Evolutionary conservation across 257 asterid species (phyloP).

Genomic region (Linaria vulgaris): DNA sequence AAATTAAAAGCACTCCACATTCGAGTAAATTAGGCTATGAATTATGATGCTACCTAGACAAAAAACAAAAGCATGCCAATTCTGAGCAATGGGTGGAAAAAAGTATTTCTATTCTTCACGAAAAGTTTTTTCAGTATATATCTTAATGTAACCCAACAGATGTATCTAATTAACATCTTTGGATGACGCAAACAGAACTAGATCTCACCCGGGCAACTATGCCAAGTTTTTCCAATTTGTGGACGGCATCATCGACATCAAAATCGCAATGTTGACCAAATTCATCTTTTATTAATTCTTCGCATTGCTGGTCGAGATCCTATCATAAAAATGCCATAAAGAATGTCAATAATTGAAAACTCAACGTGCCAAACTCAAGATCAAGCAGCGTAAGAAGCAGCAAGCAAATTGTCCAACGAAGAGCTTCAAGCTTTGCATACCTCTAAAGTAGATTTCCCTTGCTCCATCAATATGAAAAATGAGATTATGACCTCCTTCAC

Average conservation of each 20-base stretch:
- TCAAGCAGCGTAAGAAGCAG: slow-evolving; percentile 18
- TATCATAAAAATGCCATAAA: slow-evolving; percentile 30
- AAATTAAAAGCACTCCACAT: not conserved
- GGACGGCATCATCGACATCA: slow-evolving; percentile 93
- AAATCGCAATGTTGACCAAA: slow-evolving; percentile 82
- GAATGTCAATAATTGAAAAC: slow-evolving; percentile 19
- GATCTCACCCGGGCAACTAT: slow-evolving; percentile 79
- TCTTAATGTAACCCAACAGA: not conserved
- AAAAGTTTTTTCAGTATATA: no score
- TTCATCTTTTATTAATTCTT: slow-evolving; percentile 85
- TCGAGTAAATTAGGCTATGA: no score
- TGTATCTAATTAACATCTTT: not conserved
- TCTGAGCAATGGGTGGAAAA: no score
- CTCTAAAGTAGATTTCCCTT: slow-evolving; percentile 94
- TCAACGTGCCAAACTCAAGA: slow-evolving; percentile 21
- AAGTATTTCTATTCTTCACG: no score
- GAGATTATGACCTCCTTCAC: slow-evolving; percentile 96
- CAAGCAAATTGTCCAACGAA: slow-evolving; percentile 11
- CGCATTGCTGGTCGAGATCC: slow-evolving; percentile 94
- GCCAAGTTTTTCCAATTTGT: slow-evolving; percentile 86
- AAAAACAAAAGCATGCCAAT: no score
- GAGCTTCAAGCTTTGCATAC: slow-evolving; percentile 34
- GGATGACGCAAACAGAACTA: slow-evolving; percentile 12
- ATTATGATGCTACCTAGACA: no score
- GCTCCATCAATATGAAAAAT: slow-evolving; percentile 92